A percentile compares a stretch with the other conserved stretches of the same genome.
Evolutionary conservation across 1,139 yeast genomes (phyloP).

Genomic region (Kodamaea ohmeri): DNA sequence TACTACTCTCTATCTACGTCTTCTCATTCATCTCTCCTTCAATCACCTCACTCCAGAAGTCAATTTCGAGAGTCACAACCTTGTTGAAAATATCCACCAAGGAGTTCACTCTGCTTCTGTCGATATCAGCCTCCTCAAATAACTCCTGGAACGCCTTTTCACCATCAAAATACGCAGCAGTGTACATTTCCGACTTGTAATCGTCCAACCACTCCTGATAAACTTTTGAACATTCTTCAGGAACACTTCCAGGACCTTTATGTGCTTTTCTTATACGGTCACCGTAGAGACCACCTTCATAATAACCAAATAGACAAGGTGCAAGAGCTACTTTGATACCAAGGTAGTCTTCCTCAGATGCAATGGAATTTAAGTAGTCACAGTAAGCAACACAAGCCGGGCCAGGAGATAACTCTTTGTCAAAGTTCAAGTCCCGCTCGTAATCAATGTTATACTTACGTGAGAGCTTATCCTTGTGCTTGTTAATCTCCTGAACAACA

Average conservation of each 20-base stretch:
- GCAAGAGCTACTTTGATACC: constrained; percentile 67
- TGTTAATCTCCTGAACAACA: constrained; percentile 54
- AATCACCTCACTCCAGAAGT: constrained; percentile 59
- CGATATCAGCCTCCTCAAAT: constrained; percentile 26
- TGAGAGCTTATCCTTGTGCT: constrained; percentile 52
- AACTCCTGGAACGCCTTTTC: constrained; percentile 45
- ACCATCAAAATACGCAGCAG: constrained; percentile 51
- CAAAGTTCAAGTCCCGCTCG: constrained; percentile 41
- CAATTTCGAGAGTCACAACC: constrained; percentile 57
- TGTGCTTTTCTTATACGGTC: not conserved
- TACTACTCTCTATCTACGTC: not conserved
- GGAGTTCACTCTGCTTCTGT: constrained; percentile 43
- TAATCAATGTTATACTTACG: constrained; percentile 44
- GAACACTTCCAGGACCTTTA: constrained; percentile 12
- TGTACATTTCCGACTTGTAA: constrained; percentile 57
- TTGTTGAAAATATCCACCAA: constrained; percentile 57
- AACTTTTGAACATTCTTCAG: constrained; percentile 22
- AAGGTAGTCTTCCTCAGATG: constrained; percentile 54
- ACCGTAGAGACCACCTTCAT: constrained; percentile 45
- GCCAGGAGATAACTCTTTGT: constrained; percentile 45
- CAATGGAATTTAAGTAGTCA: constrained; percentile 54
- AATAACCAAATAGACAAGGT: constrained; percentile 78
- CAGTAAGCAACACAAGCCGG: constrained; percentile 60
- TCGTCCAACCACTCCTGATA: constrained; percentile 62
- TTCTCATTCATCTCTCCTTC: not conserved